Evolutionary conservation across 345 rosid species (phyloP), one percentile per base, ranked within the genome.

Genomic region (Erysimum cheiranthoides): DNA sequence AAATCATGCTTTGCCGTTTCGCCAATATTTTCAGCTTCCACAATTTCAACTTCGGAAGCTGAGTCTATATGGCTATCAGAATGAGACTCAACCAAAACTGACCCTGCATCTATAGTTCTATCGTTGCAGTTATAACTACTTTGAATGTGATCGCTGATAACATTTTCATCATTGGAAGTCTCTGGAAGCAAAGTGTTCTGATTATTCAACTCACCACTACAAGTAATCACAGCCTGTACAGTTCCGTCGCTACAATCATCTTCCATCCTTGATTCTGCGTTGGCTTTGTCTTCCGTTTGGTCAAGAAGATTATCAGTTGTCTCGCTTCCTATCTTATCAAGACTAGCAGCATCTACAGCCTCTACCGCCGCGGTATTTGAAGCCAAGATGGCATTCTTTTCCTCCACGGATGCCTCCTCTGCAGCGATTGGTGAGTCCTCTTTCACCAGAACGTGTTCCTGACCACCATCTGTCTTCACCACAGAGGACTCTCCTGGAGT

Each of bases 381-480:
- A 76, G 73, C 79, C 74, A 45, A 57, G 34, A 82, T 72, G 58
- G 71, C 71, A 71, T 78, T 61, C 40, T 50, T 74, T 54, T 81
- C 82, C 81, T 54, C 82, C 74, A 63, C 70, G 53, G 90, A 72
- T 46, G 74, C 47, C 46, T 74, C 86, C 57, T 78, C 63, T 40
- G 75, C 81, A 50, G 47, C 28, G 12, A 73, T 73, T 68, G 76
- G 81, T 32, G 77, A 85, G 73, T 45, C 68, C 71, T 64, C 83
- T 80, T 82, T 85, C 79, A 58, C 81, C 39, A 56, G 73, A 70
- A 78, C 78, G 71, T 76, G 79, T 73, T 82, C 86, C 57, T 67
- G 80, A 36, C 39, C 79, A 46, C 57, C 70, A 75, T 74, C 85
- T 75, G 60, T 82, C 82, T 81, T 66, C 43, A 77, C 40, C 14